Evolutionary conservation across 805 yeast species (phyloP), one percentile per base, ranked within the genome.

Genomic region (Candida stauntonica): DNA sequence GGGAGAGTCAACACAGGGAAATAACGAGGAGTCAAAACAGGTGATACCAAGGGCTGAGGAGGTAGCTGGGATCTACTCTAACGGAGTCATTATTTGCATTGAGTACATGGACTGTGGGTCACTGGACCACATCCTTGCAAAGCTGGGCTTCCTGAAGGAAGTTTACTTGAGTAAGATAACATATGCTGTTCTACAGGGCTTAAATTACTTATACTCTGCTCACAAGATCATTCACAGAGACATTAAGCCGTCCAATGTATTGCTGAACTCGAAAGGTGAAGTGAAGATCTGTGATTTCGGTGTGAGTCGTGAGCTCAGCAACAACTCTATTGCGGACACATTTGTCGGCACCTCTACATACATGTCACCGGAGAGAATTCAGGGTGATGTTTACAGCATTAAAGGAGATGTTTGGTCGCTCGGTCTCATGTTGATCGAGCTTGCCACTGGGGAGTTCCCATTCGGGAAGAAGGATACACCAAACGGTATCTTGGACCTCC

Each of bases 271-370:
- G 28, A 75, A 70, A 47, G 99, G 99, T 18, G 83, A 81, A 47
- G 79, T 93, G 50, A 93, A 89, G 60, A 70, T 93, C 17, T 89
- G 98, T 63, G 99, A 93, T 62, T 93, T 93, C 66, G 99, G 99
- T 17, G 99, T 93, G 6, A 79, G 89, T 21, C 79, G 96, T 44
- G 96, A 88, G 57, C 70, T 93, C 36, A 85, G 86, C 40, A 88
- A 91, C 61, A 55, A 55, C 30, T 93, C 99, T 1, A 75, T 93
- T 42, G 99, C 97, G 0, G 96, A 93, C 54, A 93, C 99, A 0
- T 93, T 93, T 68, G 98, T 93, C 8, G 99, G 99, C 1, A 93
- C 99, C 0, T 87, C 96, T 1, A 87, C 95, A 0, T 93, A 93
- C 58, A 93, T 93, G 94, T 85, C 96, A 1, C 99, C 99, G 0